Percentiles rank a stretch among this genome's conserved stretches.
phyloP scores from a whole-genome alignment of 495 filamentous ascomycete species.

The Terfezia boudieri region DNA sequence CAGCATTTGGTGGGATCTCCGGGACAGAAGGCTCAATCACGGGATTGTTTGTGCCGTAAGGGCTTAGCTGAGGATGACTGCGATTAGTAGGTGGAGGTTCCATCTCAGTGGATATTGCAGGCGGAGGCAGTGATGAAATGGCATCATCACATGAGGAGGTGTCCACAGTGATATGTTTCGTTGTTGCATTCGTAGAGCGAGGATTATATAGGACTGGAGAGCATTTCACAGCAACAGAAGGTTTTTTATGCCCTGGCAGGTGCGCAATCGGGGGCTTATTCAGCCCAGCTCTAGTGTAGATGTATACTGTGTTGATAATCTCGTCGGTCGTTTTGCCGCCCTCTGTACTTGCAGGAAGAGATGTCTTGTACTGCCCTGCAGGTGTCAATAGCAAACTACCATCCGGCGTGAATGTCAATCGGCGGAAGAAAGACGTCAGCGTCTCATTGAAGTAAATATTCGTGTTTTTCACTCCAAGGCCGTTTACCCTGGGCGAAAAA shows the following conservation, averaged over 20 bases:
- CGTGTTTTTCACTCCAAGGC: conserved; percentile 53
- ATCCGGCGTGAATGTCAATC: conserved; percentile 84
- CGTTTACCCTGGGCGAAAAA: conserved; percentile 53
- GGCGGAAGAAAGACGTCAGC: conserved; percentile 87
- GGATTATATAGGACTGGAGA: conserved; percentile 76
- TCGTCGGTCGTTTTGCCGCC: conserved; percentile 55
- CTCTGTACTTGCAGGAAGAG: conserved; percentile 43
- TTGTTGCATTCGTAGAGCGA: conserved; percentile 41
- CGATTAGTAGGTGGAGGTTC: conserved; percentile 41
- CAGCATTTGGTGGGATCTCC: conserved; percentile 31
- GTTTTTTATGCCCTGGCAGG: conserved; percentile 93
- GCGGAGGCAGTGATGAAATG: conserved; percentile 64
- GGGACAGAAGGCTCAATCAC: conserved; percentile 19
- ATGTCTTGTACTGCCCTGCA: conserved; percentile 80
- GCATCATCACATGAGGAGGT: conserved; percentile 70
- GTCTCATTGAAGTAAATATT: conserved; percentile 95
- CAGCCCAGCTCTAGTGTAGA: conserved; percentile 88
- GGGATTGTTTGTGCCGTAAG: conserved; percentile 27
- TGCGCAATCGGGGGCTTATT: conserved; percentile 97
- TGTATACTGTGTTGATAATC: conserved; percentile 89
- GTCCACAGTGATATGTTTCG: conserved; percentile 80
- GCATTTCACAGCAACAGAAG: conserved; percentile 86
- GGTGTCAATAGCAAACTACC: conserved; percentile 90
- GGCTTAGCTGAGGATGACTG: conserved; percentile 23
- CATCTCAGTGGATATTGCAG: conserved; percentile 45